Conservation (phyloP, 2,329 filamentous ascomycete genomes). For the Phialocephala subalpina region DNA sequence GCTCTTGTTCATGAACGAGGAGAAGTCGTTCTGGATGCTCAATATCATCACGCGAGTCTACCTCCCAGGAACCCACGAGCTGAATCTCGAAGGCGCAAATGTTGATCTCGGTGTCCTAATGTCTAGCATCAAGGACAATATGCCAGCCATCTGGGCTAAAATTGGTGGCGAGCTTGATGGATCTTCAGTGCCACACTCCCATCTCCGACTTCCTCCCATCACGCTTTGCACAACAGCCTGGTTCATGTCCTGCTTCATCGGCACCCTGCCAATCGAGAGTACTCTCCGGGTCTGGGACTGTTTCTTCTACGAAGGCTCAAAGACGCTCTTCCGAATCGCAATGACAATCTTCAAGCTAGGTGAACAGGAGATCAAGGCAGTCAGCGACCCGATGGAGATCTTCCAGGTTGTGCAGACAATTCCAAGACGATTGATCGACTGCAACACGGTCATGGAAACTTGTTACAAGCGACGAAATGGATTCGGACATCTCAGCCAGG, state of each 20-base stretch:
- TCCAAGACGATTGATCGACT: constrained; percentile 82
- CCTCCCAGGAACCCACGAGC: constrained; percentile 90
- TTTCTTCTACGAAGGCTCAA: constrained; percentile 94
- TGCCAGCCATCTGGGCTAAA: constrained; percentile 87
- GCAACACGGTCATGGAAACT: constrained; percentile 81
- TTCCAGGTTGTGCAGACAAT: constrained; percentile 93
- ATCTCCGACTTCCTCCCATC: constrained; percentile 79
- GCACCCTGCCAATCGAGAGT: constrained; percentile 89
- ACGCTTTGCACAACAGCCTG: constrained; percentile 93
- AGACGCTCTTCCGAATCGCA: constrained; percentile 91
- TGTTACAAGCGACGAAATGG: constrained; percentile 84
- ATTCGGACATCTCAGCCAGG: constrained; percentile 83
- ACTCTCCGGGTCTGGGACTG: constrained; percentile 94
- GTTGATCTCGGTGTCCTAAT: constrained; percentile 94
- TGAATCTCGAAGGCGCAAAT: constrained; percentile 89
- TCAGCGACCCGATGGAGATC: constrained; percentile 91
- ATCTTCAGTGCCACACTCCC: constrained; percentile 41
- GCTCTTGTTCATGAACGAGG: constrained; percentile 87
- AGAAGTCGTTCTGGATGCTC: constrained; percentile 91
- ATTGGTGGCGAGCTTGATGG: constrained; percentile 79
- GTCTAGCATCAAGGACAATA: constrained; percentile 81
- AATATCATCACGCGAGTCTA: constrained; percentile 91
- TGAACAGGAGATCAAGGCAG: constrained; percentile 79
- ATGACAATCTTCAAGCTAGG: constrained; percentile 91
- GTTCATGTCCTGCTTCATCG: constrained; percentile 98